Evolutionary conservation across 352 stramenopile species (phyloP).

Genomic region (Globisporangium nodosum): DNA sequence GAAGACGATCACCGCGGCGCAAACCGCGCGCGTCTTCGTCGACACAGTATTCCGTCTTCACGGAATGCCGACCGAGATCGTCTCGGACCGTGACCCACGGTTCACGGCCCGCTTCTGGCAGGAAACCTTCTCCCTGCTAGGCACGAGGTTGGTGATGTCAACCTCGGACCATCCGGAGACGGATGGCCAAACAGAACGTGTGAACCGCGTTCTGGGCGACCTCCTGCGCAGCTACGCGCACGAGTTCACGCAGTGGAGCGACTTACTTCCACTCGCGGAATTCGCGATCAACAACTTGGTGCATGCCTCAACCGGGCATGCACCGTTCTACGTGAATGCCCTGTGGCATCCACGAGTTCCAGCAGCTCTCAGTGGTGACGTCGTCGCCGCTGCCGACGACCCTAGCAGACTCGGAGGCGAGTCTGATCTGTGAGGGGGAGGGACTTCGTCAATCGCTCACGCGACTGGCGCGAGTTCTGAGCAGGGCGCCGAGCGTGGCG

Average conservation of each 20-base stretch:
- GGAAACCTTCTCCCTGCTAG: slow-evolving; percentile 13
- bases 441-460: no score
- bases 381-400: no score
- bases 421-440: no score
- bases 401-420: no score
- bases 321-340: no score
- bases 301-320: no score
- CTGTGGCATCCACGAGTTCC: no score
- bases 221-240: slow-evolving; percentile 16
- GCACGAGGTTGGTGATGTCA: slow-evolving; percentile 13
- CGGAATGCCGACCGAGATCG: slow-evolving; percentile 9
- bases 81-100: slow-evolving; percentile 14
- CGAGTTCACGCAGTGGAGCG: slow-evolving; percentile 8
- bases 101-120: slow-evolving; percentile 16
- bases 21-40: slow-evolving; percentile 12
- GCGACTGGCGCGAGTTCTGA: no score
- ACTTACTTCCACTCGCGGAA: no score
- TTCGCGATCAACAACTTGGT: no score
- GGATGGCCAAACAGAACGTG: slow-evolving; percentile 18
- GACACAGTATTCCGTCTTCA: slow-evolving; percentile 13
- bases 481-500: no score
- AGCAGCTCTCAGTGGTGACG: no score
- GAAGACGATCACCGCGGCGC: slow-evolving; percentile 1
- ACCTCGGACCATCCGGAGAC: slow-evolving; percentile 16
- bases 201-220: slow-evolving; percentile 16